Evolutionary conservation across 257 asterid species (phyloP).

Genomic region (Leonotis leonurus): DNA sequence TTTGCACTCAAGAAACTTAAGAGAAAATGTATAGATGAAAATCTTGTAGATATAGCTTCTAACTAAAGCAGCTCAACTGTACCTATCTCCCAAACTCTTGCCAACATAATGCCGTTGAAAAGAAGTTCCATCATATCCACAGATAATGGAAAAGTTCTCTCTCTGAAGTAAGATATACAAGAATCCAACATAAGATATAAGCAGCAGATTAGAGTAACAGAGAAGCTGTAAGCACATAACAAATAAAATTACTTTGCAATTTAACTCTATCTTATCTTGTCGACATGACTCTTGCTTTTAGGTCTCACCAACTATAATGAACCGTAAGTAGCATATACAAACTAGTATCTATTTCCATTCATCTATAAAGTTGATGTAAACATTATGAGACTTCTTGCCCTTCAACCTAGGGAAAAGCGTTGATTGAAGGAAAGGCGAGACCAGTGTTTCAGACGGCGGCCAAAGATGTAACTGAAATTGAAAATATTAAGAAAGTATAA

Average conservation of each 20-base stretch:
- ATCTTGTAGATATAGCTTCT: background rate
- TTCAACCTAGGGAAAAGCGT: too few species aligned
- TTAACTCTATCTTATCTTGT: background rate
- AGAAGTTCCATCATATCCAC: slow-evolving; percentile 52
- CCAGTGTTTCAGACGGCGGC: too few species aligned
- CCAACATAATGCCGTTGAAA: slow-evolving; percentile 52
- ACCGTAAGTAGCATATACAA: too few species aligned
- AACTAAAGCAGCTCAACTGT: slow-evolving; percentile 3
- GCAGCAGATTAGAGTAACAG: background rate
- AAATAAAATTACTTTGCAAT: background rate
- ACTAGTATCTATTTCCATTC: too few species aligned
- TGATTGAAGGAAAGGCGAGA: too few species aligned
- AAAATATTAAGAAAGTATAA: too few species aligned
- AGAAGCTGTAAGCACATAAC: background rate
- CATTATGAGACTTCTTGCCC: too few species aligned
- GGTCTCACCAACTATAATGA: too few species aligned
- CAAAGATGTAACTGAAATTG: too few species aligned
- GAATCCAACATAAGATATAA: background rate
- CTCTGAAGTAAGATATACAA: slow-evolving; percentile 30
- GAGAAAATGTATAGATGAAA: background rate
- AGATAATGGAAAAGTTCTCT: slow-evolving; percentile 50
- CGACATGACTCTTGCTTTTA: background rate
- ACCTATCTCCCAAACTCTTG: slow-evolving; percentile 47
- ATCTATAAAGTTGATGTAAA: too few species aligned
- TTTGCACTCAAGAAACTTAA: slow-evolving; percentile 13